These are phyloP conservation scores for Kwoniella pini DNA, from an alignment of 768 basidiomycete genomes.

Conservation along the genomic window DNA sequence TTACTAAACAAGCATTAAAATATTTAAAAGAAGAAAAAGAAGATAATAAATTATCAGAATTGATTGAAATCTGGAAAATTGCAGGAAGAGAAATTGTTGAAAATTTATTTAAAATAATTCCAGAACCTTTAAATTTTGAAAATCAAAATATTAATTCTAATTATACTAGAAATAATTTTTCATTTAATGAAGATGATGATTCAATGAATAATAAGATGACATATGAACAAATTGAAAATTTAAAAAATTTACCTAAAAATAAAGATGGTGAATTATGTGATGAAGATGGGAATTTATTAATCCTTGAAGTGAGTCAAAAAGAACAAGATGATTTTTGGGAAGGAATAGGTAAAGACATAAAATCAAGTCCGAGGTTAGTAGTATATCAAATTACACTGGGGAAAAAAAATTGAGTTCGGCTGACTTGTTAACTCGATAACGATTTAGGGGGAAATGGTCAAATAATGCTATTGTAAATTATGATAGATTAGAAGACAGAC, in stretches of 20 bases:
- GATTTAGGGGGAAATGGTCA: too few relatives aligned
- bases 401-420: too few relatives aligned
- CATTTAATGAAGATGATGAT: neutral
- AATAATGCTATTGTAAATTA: too few relatives aligned
- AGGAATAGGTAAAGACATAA: neutral
- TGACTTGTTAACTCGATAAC: too few relatives aligned
- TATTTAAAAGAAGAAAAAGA: slow-evolving; percentile 40
- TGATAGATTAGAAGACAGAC: too few relatives aligned
- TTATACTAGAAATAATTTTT: too few relatives aligned
- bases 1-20: slow-evolving; percentile 38
- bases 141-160: neutral
- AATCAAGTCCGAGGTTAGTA: neutral
- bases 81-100: slow-evolving; percentile 49
- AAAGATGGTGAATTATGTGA: slow-evolving; percentile 38
- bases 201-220: slow-evolving; percentile 2
- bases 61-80: slow-evolving; percentile 38
- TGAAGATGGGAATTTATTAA: slow-evolving; percentile 36
- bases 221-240: slow-evolving; percentile 19
- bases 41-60: slow-evolving; percentile 23
- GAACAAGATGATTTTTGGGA: neutral
- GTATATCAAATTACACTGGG: too few relatives aligned
- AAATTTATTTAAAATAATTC: slow-evolving; percentile 33
- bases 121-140: slow-evolving; percentile 6
- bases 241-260: slow-evolving; percentile 23
- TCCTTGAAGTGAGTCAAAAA: slow-evolving; percentile 16